Conservation (phyloP, 2,329 filamentous ascomycete species). For the Lasiodiplodia sp. region DNA sequence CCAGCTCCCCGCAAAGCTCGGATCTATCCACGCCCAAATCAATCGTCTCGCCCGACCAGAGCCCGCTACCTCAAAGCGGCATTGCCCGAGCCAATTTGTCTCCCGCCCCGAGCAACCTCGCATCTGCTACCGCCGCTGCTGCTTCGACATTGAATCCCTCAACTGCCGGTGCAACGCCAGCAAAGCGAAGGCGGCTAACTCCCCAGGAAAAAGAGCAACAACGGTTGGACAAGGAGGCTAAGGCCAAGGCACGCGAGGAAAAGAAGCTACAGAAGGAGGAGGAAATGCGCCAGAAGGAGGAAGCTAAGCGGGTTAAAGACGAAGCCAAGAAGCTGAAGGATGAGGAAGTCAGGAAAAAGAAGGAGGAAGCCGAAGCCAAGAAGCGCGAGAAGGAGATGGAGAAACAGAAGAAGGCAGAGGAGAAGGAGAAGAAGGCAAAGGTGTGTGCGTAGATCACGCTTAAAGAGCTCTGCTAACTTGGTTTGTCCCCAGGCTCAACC, state of each 20-base stretch:
- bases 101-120: constrained; percentile 34
- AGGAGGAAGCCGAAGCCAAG: constrained; percentile 51
- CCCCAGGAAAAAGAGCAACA: constrained; percentile 51
- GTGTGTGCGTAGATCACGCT: constrained; percentile 41
- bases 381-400: constrained; percentile 58
- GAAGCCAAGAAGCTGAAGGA: constrained; percentile 41
- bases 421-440: constrained; percentile 48
- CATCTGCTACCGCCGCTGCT: constrained; percentile 20
- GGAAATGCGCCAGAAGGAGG: constrained; percentile 37
- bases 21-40: constrained; percentile 40
- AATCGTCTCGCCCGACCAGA: constrained; percentile 42
- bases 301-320: constrained; percentile 39
- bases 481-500: constrained; percentile 44
- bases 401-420: constrained; percentile 27
- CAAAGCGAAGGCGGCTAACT: constrained; percentile 54
- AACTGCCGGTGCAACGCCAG: constrained; percentile 32
- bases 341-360: constrained; percentile 36
- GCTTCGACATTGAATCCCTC: background rate
- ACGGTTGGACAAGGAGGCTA: constrained; percentile 47
- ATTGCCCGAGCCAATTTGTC: constrained; percentile 30
- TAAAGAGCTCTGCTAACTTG: background rate
- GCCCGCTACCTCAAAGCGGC: constrained; percentile 27
- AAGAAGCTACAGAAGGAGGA: constrained; percentile 45
- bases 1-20: constrained; percentile 40
- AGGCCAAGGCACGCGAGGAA: constrained; percentile 46